Base-by-base conservation (phyloP, 805 yeast genomes). In the Komagataella phaffii region DNA sequence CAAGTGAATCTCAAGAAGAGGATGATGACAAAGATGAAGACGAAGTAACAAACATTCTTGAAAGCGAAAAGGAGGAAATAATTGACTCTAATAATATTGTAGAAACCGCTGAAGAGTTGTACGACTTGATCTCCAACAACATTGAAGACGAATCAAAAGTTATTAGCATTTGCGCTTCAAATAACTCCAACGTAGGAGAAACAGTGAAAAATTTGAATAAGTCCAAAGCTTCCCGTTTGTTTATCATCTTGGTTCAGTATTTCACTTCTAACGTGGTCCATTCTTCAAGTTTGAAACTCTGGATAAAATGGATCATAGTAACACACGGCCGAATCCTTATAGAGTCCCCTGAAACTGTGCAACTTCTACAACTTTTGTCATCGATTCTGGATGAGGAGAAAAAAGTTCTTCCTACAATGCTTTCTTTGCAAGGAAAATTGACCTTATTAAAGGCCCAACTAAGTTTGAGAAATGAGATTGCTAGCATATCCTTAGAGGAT, bases 351-450 rank as follows among this genome's bases (percentile, higher is more conserved):
- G 75, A 79, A 52, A 72, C 82, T 52, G 70, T 79, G 51, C 77
- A 73, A 44, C 70, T 80, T 19, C 68, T 85, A 50, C 79, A 79
- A 47, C 67, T 74, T 3, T 65, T 91, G 52, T 83, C 80, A 62
- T 61, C 75, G 2, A 73, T 84, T 0, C 68, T 90, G 24, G 67
- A 72, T 17, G 70, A 77, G 52, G 83, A 77, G 36, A 72, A 77
- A 64, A 75, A 75, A 54, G 73, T 74, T 21, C 67, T 91, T 55
- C 85, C 90, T 7, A 75, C 79, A 45, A 71, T 91, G 50, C 68
- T 90, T 23, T 81, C 93, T 1, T 74, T 91, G 30, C 95, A 90
- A 64, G 99, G 99, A 48, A 79, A 93, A 56, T 70, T 91, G 48
- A 85, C 83, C 59, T 74, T 91, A 64, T 72, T 91, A 46, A 77